phyloP scores from a whole-genome alignment of 176 grass and related monocot species.

The Elaeis guineensis region DNA sequence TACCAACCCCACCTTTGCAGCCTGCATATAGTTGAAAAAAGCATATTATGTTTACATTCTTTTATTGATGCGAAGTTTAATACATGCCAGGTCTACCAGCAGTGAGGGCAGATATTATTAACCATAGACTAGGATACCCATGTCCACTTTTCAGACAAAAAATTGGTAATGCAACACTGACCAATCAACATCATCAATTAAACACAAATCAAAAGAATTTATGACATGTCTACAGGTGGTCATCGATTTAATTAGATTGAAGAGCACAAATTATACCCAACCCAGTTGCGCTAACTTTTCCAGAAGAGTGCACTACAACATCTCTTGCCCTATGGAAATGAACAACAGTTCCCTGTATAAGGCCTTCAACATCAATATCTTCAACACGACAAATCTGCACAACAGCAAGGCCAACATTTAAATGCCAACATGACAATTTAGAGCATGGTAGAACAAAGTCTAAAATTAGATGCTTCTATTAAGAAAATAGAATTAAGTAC shows the following conservation, averaged over 20 bases:
- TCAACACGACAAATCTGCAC: constrained; percentile 95
- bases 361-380: constrained; percentile 92
- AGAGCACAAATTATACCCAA: constrained; percentile 38
- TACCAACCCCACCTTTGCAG: constrained; percentile 84
- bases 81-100: too few relatives aligned
- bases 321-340: constrained; percentile 91
- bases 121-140: too few relatives aligned
- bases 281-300: constrained; percentile 71
- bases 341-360: constrained; percentile 83
- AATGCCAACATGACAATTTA: constrained; percentile 13
- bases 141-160: too few relatives aligned
- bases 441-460: not conserved
- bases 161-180: too few relatives aligned
- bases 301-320: constrained; percentile 67
- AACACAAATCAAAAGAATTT: too few relatives aligned
- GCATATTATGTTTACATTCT: too few relatives aligned
- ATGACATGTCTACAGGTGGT: too few relatives aligned
- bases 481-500: too few relatives aligned
- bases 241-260: not conserved
- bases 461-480: not conserved
- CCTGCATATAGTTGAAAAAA: constrained; percentile 40
- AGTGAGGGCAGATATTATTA: too few relatives aligned
- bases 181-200: too few relatives aligned
- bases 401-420: not conserved
- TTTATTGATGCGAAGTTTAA: too few relatives aligned